These are phyloP conservation scores for Rugonectria rugulosa DNA, from an alignment of 2,329 filamentous ascomycete species.

Conservation along the genomic window DNA sequence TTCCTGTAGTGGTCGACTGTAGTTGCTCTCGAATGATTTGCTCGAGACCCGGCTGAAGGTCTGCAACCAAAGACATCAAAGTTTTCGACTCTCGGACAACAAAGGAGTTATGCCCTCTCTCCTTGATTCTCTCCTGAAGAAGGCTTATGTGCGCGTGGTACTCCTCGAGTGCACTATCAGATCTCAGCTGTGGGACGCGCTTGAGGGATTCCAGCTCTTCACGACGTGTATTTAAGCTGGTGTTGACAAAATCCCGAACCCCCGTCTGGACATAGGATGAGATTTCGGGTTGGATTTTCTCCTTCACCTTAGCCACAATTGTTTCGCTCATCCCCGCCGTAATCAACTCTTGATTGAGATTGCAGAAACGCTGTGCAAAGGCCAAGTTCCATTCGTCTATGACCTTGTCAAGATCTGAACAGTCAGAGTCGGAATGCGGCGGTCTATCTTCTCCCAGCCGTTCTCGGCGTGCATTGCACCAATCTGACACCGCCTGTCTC, in stretches of 20 bases:
- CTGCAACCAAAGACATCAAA: slow-evolving; percentile 21
- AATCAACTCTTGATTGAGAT: slow-evolving; percentile 7
- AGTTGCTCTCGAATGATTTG: neutral
- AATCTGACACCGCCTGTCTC: neutral
- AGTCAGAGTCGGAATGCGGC: neutral
- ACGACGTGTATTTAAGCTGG: slow-evolving; percentile 2
- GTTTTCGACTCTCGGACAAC: slow-evolving; percentile 23
- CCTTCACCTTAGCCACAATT: neutral
- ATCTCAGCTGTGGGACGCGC: neutral
- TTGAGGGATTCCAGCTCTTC: slow-evolving; percentile 3
- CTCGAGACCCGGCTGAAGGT: slow-evolving; percentile 21
- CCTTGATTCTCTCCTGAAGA: neutral
- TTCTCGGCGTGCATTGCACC: slow-evolving; percentile 13
- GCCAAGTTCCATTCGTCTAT: slow-evolving; percentile 32
- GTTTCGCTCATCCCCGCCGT: neutral
- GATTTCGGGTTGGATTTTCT: neutral
- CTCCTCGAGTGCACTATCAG: neutral
- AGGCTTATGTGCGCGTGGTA: slow-evolving; percentile 3
- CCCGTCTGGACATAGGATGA: neutral
- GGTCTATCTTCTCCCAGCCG: slow-evolving; percentile 9
- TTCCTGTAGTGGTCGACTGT: no score
- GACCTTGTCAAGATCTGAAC: slow-evolving; percentile 7
- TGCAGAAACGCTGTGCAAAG: slow-evolving; percentile 19
- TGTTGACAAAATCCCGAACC: slow-evolving; percentile 1
- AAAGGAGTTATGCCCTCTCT: neutral